Evolutionary conservation across 257 asterid genomes (phyloP), one percentile per base, ranked within the genome.

Genomic region (Galeopsis tetrahit): DNA sequence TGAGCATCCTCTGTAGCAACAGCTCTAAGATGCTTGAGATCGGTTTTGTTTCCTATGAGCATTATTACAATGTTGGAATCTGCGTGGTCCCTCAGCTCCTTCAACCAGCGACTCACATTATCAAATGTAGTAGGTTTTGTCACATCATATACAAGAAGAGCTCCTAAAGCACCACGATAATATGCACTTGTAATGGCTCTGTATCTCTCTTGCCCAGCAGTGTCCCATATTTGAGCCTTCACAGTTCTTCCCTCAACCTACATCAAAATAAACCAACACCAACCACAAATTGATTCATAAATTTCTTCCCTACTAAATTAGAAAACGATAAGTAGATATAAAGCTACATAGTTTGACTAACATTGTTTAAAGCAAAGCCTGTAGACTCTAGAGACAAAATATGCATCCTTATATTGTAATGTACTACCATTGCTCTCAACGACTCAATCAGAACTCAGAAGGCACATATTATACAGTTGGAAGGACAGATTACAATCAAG

Each of bases 191-290:
- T 93, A 33, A 93, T 93, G 78, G 98, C 98, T 58, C 98, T 79
- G 85, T 93, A 93, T 76, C 98, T 87, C 82, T 90, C 98, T 78
- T 93, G 98, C n/a, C 97, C 98, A 51, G 98, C 98, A 1, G 98
- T 93, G 89, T 93, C 98, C 98, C 98, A 93, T 60, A 93, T 93
- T 77, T 93, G 98, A 79, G 98, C 92, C 84, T 93, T 93, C 65
- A 93, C 82, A 1, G 96, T 91, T 83, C 92, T 86, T 69, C 91
- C 97, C 82, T 93, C 98, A n/a, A 93, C 96, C 92, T 89, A 65
- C 10, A 42, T 49, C 44, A 66, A 43, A 48, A 42, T 7, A 75
- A 49, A 59, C 7, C 8, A 72, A 46, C 48, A 80, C 28, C 14
- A 21, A 57, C 31, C 10, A 62, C n/a, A 14, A 46, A 79, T 38